Percentiles rank a stretch among this genome's conserved stretches.
phyloP scores from a whole-genome alignment of 352 stramenopile species.

The Pythium aquatile region DNA sequence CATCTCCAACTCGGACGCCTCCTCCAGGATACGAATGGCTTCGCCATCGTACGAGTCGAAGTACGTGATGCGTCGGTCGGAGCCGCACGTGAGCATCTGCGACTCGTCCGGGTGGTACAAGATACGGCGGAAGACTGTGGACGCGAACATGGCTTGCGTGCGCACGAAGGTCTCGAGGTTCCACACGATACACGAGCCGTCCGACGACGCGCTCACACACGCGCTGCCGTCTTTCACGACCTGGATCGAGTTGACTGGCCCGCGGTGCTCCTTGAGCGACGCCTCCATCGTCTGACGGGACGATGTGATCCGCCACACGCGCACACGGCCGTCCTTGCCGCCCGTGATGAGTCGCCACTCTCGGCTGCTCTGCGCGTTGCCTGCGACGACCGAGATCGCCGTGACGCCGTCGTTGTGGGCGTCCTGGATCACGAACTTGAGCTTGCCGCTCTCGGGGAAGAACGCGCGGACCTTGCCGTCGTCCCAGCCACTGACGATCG shows the following conservation, averaged over 20 bases:
- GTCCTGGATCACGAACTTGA: slow-evolving; percentile 97
- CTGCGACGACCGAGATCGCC: slow-evolving; percentile 87
- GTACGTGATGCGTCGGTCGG: slow-evolving; percentile 95
- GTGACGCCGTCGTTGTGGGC: slow-evolving; percentile 95
- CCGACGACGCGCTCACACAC: slow-evolving; percentile 76
- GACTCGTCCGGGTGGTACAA: slow-evolving; percentile 96
- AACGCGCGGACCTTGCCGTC: slow-evolving; percentile 97
- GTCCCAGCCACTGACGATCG: slow-evolving; percentile 95
- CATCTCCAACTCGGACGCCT: slow-evolving; percentile 88
- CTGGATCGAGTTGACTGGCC: slow-evolving; percentile 90
- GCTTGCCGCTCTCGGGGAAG: slow-evolving; percentile 94
- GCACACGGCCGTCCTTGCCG: slow-evolving; percentile 92
- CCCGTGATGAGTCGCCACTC: slow-evolving; percentile 93
- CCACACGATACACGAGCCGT: slow-evolving; percentile 96
- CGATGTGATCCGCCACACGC: slow-evolving; percentile 92
- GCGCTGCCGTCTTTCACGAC: slow-evolving; percentile 69
- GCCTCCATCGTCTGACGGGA: slow-evolving; percentile 94
- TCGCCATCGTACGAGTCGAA: slow-evolving; percentile 95
- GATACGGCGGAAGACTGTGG: slow-evolving; percentile 93
- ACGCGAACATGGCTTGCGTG: slow-evolving; percentile 94
- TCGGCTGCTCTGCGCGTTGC: slow-evolving; percentile 39
- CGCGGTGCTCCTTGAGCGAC: slow-evolving; percentile 95
- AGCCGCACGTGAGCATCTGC: slow-evolving; percentile 95
- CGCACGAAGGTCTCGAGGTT: slow-evolving; percentile 92
- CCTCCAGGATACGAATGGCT: slow-evolving; percentile 93